These are phyloP conservation scores for Candida dajiaensis DNA, from an alignment of 805 yeast genomes.

Conservation along the genomic window DNA sequence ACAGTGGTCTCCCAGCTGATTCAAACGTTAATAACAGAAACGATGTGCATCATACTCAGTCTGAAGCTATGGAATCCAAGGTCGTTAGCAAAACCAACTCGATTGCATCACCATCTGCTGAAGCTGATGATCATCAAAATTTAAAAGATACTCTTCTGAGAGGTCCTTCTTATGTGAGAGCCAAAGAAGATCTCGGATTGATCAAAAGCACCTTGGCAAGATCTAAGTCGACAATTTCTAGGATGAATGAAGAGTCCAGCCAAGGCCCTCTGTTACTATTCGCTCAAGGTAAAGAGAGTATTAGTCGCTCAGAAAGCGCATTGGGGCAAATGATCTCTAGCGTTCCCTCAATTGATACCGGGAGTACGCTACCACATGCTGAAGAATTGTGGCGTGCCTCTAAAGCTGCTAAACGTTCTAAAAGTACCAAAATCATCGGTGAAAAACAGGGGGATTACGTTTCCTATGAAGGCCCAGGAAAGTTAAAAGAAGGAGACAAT, in stretches of 20 bases:
- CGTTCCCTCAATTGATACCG: not conserved
- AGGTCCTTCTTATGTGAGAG: constrained; percentile 1
- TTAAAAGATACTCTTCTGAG: constrained; percentile 5
- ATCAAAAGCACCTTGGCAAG: constrained; percentile 10
- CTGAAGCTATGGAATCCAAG: not conserved
- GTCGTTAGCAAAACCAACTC: not conserved
- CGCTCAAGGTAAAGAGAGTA: constrained; percentile 2
- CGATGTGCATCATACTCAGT: not conserved
- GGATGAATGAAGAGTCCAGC: not conserved
- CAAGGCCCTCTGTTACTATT: constrained; percentile 8
- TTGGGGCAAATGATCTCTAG: not conserved
- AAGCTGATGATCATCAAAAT: constrained; percentile 1
- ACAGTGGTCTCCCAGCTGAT: not conserved
- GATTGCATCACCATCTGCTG: not conserved
- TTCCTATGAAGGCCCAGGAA: not conserved
- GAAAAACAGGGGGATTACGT: not conserved
- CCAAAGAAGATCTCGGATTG: constrained; percentile 6
- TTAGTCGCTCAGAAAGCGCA: constrained; percentile 2
- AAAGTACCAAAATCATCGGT: not conserved
- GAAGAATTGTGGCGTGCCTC: not conserved
- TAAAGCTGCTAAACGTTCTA: not conserved
- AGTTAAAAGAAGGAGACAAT: not conserved
- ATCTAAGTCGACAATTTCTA: constrained; percentile 9
- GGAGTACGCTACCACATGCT: not conserved
- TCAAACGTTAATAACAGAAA: no score